A percentile compares a stretch with the other conserved stretches of the same genome.
These are phyloP conservation scores for Plenodomus lindquistii DNA, from an alignment of 2,329 filamentous ascomycete genomes.

Conservation along the genomic window DNA sequence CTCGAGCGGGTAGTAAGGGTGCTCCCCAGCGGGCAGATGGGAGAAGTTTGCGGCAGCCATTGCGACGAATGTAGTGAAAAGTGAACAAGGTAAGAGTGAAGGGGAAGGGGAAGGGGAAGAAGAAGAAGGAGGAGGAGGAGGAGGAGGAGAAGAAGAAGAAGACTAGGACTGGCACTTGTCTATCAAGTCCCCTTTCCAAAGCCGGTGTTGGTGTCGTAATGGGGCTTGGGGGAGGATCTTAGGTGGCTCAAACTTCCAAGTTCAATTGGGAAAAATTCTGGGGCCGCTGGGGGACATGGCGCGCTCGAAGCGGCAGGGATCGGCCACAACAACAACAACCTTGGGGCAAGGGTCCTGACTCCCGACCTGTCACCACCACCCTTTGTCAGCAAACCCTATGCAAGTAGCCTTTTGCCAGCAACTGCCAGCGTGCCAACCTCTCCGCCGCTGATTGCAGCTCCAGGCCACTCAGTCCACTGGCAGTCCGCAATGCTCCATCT, in stretches of 20 bases:
- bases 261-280: not conserved
- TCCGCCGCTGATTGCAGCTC: too few relatives aligned
- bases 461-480: too few relatives aligned
- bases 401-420: too few relatives aligned
- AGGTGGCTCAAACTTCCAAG: not conserved
- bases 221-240: not conserved
- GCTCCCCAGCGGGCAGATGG: constrained; percentile 34
- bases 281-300: not conserved
- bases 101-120: not conserved
- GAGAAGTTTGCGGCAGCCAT: constrained; percentile 18
- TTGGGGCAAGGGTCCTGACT: too few relatives aligned
- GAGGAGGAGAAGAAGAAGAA: not conserved
- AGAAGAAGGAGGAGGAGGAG: not conserved
- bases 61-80: constrained; percentile 3
- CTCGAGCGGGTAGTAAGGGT: constrained; percentile 74
- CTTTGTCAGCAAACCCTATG: too few relatives aligned
- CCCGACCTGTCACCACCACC: too few relatives aligned
- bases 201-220: not conserved
- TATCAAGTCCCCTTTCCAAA: not conserved
- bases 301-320: not conserved
- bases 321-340: too few relatives aligned
- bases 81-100: not conserved
- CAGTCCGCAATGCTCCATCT: not conserved
- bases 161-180: not conserved
- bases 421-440: too few relatives aligned